Percentiles rank a stretch among this genome's conserved stretches.
These are phyloP conservation scores for Colletotrichum siamense DNA, from an alignment of 2,329 filamentous ascomycete species.

Conservation along the genomic window DNA sequence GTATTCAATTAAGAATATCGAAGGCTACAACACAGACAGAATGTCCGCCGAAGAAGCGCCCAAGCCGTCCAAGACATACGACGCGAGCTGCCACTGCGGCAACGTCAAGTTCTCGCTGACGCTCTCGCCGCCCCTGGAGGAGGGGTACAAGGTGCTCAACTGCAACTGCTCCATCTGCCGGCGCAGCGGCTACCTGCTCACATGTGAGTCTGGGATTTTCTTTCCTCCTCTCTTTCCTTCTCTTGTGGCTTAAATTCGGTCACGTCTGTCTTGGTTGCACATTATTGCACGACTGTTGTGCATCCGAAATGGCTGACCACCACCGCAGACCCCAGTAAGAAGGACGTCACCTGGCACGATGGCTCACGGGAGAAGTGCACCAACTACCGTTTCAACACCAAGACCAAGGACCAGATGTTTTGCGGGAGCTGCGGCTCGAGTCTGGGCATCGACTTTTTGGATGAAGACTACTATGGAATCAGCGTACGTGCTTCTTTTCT, in stretches of 20 bases:
- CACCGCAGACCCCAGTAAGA: constrained; percentile 40
- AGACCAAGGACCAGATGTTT: constrained; percentile 53
- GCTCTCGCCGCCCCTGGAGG: constrained; percentile 52
- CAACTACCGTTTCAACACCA: constrained; percentile 52
- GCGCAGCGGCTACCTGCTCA: constrained; percentile 55
- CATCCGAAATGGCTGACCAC: not conserved
- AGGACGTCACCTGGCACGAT: constrained; percentile 48
- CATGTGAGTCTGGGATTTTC: constrained; percentile 39
- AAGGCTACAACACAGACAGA: not conserved
- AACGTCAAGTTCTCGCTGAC: constrained; percentile 52
- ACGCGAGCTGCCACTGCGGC: constrained; percentile 59
- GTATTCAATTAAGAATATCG: not conserved
- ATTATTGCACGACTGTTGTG: not conserved
- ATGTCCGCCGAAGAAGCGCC: constrained; percentile 21
- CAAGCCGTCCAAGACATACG: constrained; percentile 43
- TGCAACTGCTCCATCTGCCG: constrained; percentile 62
- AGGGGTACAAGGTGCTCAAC: constrained; percentile 45
- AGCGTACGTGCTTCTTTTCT: constrained; percentile 38
- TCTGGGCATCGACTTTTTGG: constrained; percentile 50
- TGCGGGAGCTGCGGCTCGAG: constrained; percentile 52
- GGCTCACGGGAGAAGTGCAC: constrained; percentile 38
- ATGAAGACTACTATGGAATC: constrained; percentile 43
- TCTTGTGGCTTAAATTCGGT: not conserved
- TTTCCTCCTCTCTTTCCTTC: not conserved
- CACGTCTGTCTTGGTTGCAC: not conserved